Evolutionary conservation across 2,329 filamentous ascomycete genomes (phyloP).

Genomic region (Fusarium sp.): DNA sequence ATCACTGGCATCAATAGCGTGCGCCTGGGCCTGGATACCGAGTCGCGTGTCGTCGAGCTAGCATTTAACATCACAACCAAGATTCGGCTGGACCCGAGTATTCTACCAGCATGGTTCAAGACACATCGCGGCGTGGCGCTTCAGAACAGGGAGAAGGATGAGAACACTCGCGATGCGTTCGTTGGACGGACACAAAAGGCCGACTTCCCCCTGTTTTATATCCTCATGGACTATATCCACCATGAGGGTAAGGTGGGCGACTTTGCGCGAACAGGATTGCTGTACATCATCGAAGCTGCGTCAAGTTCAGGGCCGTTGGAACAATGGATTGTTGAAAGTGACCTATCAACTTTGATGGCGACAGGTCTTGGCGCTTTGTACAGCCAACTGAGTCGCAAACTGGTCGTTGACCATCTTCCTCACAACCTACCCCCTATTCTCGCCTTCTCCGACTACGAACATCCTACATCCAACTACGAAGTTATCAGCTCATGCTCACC

Average conservation of each 20-base stretch:
- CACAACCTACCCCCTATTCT: slow-evolving; percentile 85
- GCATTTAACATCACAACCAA: slow-evolving; percentile 97
- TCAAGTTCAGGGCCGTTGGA: slow-evolving; percentile 85
- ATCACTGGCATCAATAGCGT: slow-evolving; percentile 81
- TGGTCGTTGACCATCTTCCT: slow-evolving; percentile 81
- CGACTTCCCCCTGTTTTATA: slow-evolving; percentile 95
- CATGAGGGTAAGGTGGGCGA: slow-evolving; percentile 94
- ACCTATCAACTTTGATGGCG: slow-evolving; percentile 96
- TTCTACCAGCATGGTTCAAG: slow-evolving; percentile 92
- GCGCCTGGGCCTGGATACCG: slow-evolving; percentile 81
- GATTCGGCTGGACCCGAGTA: slow-evolving; percentile 87
- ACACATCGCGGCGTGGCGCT: slow-evolving; percentile 54
- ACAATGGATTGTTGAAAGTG: slow-evolving; percentile 97
- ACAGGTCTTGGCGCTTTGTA: slow-evolving; percentile 87
- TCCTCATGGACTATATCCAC: slow-evolving; percentile 96
- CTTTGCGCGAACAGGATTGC: slow-evolving; percentile 91
- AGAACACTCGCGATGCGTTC: slow-evolving; percentile 79
- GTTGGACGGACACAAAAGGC: slow-evolving; percentile 87
- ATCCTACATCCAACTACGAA: slow-evolving; percentile 75
- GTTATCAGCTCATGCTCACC: slow-evolving; percentile 79
- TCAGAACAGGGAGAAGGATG: slow-evolving; percentile 53
- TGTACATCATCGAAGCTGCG: slow-evolving; percentile 96
- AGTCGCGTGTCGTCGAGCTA: slow-evolving; percentile 89
- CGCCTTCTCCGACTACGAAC: slow-evolving; percentile 87
- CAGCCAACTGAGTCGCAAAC: slow-evolving; percentile 77